These are phyloP conservation scores for Firmiana major DNA, from an alignment of 345 rosid genomes.

Conservation along the genomic window DNA sequence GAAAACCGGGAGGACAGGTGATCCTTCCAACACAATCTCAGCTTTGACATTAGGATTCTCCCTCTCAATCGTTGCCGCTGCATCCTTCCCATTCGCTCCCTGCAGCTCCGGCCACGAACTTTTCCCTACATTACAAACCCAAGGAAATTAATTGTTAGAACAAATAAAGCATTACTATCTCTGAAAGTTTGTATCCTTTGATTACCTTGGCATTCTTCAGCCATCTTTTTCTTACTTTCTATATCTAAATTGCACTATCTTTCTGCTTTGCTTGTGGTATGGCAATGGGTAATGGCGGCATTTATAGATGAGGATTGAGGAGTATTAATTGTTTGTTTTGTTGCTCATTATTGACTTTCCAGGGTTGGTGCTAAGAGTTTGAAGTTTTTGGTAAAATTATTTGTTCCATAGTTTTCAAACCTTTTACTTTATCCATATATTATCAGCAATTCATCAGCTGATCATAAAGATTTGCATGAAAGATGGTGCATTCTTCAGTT, in stretches of 20 bases:
- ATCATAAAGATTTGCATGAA: not conserved
- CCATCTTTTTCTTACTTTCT: too few species aligned
- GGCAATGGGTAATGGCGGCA: not conserved
- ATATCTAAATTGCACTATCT: too few species aligned
- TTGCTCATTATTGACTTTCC: not conserved
- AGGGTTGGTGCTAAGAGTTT: not conserved
- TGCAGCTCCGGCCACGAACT: constrained; percentile 22
- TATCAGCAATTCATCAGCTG: not conserved
- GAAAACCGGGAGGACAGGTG: not conserved
- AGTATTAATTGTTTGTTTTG: not conserved
- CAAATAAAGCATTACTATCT: too few species aligned
- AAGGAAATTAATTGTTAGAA: too few species aligned
- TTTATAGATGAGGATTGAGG: not conserved
- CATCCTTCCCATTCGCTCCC: constrained; percentile 3
- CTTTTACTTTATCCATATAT: not conserved
- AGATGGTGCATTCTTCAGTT: not conserved
- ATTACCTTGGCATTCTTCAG: too few species aligned
- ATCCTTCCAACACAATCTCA: not conserved
- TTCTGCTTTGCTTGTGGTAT: not conserved
- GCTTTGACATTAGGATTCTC: constrained; percentile 13
- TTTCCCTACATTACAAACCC: constrained; percentile 10
- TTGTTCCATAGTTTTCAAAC: not conserved
- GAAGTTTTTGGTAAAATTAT: not conserved
- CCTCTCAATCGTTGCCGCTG: constrained; percentile 14
- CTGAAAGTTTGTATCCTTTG: too few species aligned